Conservation (phyloP, 768 basidiomycete genomes). For the Leccinum uliginosum region DNA sequence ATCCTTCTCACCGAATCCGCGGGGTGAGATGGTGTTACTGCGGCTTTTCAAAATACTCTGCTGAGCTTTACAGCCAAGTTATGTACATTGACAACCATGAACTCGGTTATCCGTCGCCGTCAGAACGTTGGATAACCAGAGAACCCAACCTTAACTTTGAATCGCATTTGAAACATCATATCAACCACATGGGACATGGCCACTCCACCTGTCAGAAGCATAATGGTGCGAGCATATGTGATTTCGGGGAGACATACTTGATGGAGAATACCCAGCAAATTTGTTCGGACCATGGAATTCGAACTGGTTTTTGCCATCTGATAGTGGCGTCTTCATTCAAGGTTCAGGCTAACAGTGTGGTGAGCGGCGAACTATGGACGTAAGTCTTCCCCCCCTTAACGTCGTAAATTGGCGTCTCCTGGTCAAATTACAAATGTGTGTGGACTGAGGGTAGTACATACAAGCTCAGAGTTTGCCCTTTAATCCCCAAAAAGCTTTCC, state of each 20-base stretch:
- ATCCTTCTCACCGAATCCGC: slow-evolving; percentile 1
- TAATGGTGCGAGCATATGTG: background rate
- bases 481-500: slow-evolving; percentile 17
- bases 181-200: background rate
- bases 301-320: slow-evolving; percentile 1
- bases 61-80: background rate
- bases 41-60: background rate
- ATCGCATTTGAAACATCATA: background rate
- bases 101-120: background rate
- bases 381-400: slow-evolving; percentile 9
- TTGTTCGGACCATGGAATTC: background rate
- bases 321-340: slow-evolving; percentile 12
- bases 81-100: background rate
- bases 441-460: background rate
- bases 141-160: background rate
- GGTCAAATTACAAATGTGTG: slow-evolving; percentile 9
- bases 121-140: background rate
- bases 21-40: slow-evolving; percentile 9
- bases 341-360: slow-evolving; percentile 1
- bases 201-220: background rate
- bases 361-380: slow-evolving; percentile 1
- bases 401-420: background rate
- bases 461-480: slow-evolving; percentile 3
- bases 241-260: background rate
- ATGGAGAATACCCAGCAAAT: background rate